A percentile compares a stretch with the other conserved stretches of the same genome.
These are phyloP conservation scores for Hyparrhenia diplandra DNA, from an alignment of 176 grass and related monocot genomes.

Conservation along the genomic window DNA sequence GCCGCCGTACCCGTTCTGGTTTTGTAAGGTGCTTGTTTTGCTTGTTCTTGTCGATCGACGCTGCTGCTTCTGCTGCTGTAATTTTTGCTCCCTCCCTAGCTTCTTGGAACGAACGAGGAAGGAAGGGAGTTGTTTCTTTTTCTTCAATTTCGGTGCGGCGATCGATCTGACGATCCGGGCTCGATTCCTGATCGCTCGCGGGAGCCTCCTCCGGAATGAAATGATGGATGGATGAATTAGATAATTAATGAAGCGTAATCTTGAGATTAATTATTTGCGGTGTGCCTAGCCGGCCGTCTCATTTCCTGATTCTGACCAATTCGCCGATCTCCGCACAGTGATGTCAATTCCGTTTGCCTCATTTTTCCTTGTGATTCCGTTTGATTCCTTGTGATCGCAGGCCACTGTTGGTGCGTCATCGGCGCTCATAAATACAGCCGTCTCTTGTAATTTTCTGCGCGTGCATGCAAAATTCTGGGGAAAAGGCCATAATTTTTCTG, in stretches of 20 bases:
- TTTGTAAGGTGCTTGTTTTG: constrained; percentile 13
- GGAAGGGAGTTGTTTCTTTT: background rate
- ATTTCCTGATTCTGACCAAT: background rate
- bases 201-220: constrained; percentile 1
- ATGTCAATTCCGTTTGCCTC: constrained; percentile 1
- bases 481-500: background rate
- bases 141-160: constrained; percentile 9
- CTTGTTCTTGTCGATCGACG: constrained; percentile 8
- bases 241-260: constrained; percentile 19
- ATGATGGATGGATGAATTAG: background rate
- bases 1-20: constrained; percentile 11
- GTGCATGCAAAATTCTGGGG: background rate
- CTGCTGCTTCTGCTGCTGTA: constrained; percentile 28
- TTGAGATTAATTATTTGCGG: background rate
- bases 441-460: background rate
- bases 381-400: background rate
- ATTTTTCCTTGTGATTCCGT: constrained; percentile 7
- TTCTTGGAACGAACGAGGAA: constrained; percentile 13
- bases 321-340: background rate
- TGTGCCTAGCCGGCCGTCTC: background rate
- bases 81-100: constrained; percentile 51
- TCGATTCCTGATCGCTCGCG: constrained; percentile 18
- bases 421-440: constrained; percentile 20
- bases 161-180: constrained; percentile 17
- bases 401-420: constrained; percentile 12